Percentiles rank a stretch among this genome's conserved stretches.
phyloP scores from a whole-genome alignment of 192 early-diverging fungal genomes.

The Cetraspora pellucida region DNA sequence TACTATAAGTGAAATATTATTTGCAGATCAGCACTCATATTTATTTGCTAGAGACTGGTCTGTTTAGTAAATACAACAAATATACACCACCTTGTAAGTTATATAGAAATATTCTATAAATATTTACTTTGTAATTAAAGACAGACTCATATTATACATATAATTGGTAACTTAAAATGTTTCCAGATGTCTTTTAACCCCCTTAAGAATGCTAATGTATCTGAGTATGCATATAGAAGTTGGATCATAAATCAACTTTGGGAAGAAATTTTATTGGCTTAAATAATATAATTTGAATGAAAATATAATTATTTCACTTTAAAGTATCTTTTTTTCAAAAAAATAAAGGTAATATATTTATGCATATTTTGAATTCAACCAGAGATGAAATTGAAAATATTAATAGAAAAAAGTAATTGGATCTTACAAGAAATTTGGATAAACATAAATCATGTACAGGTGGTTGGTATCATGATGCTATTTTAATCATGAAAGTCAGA shows the following conservation, averaged over 20 bases:
- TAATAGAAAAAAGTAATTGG: constrained; percentile 15
- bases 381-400: constrained; percentile 31
- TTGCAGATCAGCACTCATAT: constrained; percentile 31
- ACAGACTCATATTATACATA: constrained; percentile 11
- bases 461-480: constrained; percentile 24
- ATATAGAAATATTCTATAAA: constrained; percentile 29
- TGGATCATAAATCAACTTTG: constrained; percentile 32
- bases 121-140: constrained; percentile 8
- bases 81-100: constrained; percentile 33
- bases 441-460: constrained; percentile 11
- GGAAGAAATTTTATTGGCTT: constrained; percentile 28
- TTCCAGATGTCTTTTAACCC: constrained; percentile 29
- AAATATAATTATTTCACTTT: constrained; percentile 17
- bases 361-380: constrained; percentile 20
- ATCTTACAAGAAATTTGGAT: constrained; percentile 14
- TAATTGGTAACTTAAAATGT: constrained; percentile 35
- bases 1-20: constrained; percentile 24
- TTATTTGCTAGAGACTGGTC: constrained; percentile 27
- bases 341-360: constrained; percentile 23
- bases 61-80: constrained; percentile 24
- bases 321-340: constrained; percentile 23
- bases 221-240: constrained; percentile 34
- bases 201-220: constrained; percentile 20
- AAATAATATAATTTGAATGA: constrained; percentile 4
- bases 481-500: constrained; percentile 30